phyloP scores from a whole-genome alignment of 2,329 filamentous ascomycete species.

The Diplodia scrobiculata region DNA sequence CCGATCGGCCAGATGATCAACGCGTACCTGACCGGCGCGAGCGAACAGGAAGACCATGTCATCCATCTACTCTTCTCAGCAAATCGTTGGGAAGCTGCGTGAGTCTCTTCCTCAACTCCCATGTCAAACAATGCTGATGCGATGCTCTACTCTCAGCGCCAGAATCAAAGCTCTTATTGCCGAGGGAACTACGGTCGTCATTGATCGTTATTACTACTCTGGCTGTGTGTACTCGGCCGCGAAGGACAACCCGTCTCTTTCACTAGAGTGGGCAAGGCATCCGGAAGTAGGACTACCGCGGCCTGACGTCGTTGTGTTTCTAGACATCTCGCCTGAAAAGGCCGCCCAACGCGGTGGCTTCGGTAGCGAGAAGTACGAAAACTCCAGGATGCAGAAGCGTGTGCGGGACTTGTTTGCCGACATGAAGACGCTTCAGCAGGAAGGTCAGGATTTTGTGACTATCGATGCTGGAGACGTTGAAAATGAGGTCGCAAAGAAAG shows the following conservation, averaged over 20 bases:
- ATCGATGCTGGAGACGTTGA: constrained; percentile 58
- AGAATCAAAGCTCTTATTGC: constrained; percentile 14
- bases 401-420: constrained; percentile 73
- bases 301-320: constrained; percentile 84
- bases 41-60: constrained; percentile 79
- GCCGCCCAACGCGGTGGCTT: constrained; percentile 80
- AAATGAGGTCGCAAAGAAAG: constrained; percentile 53
- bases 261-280: constrained; percentile 76
- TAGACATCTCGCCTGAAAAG: constrained; percentile 74
- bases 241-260: constrained; percentile 71
- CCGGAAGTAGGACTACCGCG: constrained; percentile 84
- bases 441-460: constrained; percentile 55
- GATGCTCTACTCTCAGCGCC: not conserved
- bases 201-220: constrained; percentile 94
- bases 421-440: constrained; percentile 52
- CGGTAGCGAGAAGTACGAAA: constrained; percentile 87
- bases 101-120: constrained; percentile 31
- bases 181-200: constrained; percentile 72
- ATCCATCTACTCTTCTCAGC: constrained; percentile 90
- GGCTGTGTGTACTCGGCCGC: constrained; percentile 92
- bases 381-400: constrained; percentile 74
- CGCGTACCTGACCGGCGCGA: constrained; percentile 71
- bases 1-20: constrained; percentile 87
- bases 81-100: constrained; percentile 77
- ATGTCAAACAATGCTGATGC: not conserved